Evolutionary conservation across 257 asterid genomes (phyloP), one percentile per base, ranked within the genome.

Genomic region (Capsicum chinense): DNA sequence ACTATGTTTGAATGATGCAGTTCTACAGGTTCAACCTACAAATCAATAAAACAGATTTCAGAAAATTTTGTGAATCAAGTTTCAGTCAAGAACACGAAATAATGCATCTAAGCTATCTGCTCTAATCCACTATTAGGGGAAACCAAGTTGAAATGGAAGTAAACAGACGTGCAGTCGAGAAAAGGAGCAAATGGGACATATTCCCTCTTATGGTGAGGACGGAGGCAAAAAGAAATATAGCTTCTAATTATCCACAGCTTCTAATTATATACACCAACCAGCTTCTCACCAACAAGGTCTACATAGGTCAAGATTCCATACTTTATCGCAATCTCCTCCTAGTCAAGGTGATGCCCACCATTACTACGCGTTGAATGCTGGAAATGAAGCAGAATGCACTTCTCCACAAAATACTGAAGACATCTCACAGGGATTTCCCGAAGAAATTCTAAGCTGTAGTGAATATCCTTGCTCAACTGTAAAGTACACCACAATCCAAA

Each of bases 11-110:
- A 57, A 79, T 47, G 83, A 73, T 26, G 58, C 35, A 58, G 83
- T 70, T 9, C 67, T 19, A 39, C 73, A 15, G 52, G 56, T 81
- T 81, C 64, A 54, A 54, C 82, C 82, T 78, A 54, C 82, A 54
- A 76, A 78, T 26, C 63, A 78, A 78, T 33, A 56, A 78, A 33
- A 56, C 64, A 78, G 35, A 78, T 54, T 78, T 54, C 64, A 78
- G 64, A 54, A 78, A 54, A 78, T 33, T 33, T 12, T 78, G 66
- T 54, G 82, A 15, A 78, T 14, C 5, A 56, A 54, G 60, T 15
- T 78, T 15, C 33, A 54, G 1, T 54, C 66, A 78, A 26, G 82
- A 54, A 78, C 33, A 15, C 48, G n/a, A 48, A 78, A 33, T 78
- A 54, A 52, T 76, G 81, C 81, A 54, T 39, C 33, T 26, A 54